phyloP scores from a whole-genome alignment of 176 grass and related monocot genomes.

The Carex scoparia region DNA sequence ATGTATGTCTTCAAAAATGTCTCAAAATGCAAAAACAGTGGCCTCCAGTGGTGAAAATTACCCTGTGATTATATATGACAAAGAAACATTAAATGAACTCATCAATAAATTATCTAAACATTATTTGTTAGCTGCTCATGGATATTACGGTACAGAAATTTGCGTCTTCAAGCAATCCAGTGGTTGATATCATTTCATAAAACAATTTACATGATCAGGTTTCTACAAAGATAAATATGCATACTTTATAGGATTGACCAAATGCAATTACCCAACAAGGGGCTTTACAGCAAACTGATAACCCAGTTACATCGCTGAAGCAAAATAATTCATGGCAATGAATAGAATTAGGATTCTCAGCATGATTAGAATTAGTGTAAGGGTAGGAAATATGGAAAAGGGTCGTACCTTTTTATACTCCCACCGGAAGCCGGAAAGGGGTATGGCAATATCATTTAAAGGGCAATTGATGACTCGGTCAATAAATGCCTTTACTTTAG shows the following conservation, averaged over 20 bases:
- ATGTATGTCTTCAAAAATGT: conserved; percentile 89
- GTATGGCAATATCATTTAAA: conserved; percentile 96
- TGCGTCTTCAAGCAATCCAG: neutral
- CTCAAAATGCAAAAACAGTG: conserved; percentile 91
- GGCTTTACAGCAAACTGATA: neutral
- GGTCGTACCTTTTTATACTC: conserved; percentile 78
- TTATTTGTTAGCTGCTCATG: neutral
- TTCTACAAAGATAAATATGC: conserved; percentile 5
- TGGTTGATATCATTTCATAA: neutral
- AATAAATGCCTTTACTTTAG: conserved; percentile 96
- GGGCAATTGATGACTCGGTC: conserved; percentile 92
- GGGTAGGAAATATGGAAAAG: neutral
- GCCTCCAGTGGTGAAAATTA: conserved; percentile 98
- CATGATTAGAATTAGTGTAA: neutral
- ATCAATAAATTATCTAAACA: neutral
- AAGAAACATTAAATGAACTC: conserved; percentile 20
- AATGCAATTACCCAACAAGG: neutral
- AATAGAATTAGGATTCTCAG: neutral
- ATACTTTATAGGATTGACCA: neutral
- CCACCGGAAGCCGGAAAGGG: conserved; percentile 87
- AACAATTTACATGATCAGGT: conserved; percentile 17
- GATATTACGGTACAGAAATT: neutral
- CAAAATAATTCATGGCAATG: neutral
- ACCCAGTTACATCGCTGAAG: neutral
- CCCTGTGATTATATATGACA: conserved; percentile 42